These are phyloP conservation scores for Themeda triandra DNA, from an alignment of 176 grass and related monocot species.

Conservation along the genomic window DNA sequence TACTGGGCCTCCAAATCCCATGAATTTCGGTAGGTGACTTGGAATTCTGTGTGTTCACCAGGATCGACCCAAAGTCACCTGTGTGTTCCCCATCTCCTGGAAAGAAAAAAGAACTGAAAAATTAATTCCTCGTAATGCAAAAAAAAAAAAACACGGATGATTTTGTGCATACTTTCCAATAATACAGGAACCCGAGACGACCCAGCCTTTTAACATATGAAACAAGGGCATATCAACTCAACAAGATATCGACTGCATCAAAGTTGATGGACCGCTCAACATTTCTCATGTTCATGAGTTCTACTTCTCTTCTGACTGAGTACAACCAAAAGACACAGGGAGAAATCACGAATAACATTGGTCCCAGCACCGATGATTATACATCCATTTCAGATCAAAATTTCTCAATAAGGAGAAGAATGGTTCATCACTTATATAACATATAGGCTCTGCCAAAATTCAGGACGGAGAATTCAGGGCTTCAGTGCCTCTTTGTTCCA, in stretches of 20 bases:
- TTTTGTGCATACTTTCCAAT: not conserved
- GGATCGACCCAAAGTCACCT: too few relatives aligned
- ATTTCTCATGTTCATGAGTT: too few relatives aligned
- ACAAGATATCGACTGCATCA: not conserved
- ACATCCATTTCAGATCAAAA: slow-evolving; percentile 8
- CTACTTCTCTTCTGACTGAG: too few relatives aligned
- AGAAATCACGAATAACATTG: not conserved
- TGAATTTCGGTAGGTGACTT: too few relatives aligned
- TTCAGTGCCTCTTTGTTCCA: not conserved
- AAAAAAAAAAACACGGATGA: not conserved
- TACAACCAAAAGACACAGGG: not conserved
- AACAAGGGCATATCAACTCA: not conserved
- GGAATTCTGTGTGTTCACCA: too few relatives aligned
- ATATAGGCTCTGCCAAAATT: slow-evolving; percentile 8
- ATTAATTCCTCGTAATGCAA: not conserved
- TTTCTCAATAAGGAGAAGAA: not conserved
- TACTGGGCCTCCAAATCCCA: not conserved
- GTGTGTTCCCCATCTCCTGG: too few relatives aligned
- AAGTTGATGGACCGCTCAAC: not conserved
- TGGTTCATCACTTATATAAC: not conserved
- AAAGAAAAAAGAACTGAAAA: not conserved
- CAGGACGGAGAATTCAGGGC: not conserved
- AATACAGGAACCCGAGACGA: not conserved
- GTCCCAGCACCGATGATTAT: not conserved
- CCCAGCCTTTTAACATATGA: not conserved